Evolutionary conservation across 176 grass and related monocot species (phyloP).

Genomic region (Secale cereale): DNA sequence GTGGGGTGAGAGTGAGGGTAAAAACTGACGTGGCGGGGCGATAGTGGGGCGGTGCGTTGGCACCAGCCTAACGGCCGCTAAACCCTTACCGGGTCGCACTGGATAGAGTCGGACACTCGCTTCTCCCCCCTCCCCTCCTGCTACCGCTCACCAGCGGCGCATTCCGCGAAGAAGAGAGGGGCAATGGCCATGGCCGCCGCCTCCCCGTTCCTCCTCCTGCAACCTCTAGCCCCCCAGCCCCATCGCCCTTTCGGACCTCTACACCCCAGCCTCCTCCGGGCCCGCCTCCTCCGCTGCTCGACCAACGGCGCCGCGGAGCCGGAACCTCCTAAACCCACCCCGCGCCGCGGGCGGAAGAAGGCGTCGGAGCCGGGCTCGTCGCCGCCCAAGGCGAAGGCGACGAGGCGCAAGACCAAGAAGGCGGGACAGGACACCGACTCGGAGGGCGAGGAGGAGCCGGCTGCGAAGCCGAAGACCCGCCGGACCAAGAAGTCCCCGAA

Average conservation of each 20-base stretch:
- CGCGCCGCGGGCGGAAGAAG: conserved; percentile 39
- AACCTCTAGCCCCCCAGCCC: conserved; percentile 10
- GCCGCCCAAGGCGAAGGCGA: conserved; percentile 15
- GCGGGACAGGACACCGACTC: background rate
- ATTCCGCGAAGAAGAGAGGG: conserved; percentile 11
- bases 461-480: conserved; percentile 24
- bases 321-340: conserved; percentile 32
- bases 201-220: conserved; percentile 29
- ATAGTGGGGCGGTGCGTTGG: no score
- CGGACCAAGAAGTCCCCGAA: conserved; percentile 33
- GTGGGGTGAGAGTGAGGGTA: no score
- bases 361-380: conserved; percentile 13
- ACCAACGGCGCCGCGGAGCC: conserved; percentile 33
- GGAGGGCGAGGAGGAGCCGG: conserved; percentile 13
- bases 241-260: background rate
- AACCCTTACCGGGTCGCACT: conserved; percentile 38
- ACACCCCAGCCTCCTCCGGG: background rate
- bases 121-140: background rate
- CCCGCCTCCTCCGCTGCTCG: conserved; percentile 25
- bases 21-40: no score
- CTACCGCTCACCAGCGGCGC: background rate
- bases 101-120: conserved; percentile 31
- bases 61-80: conserved; percentile 36
- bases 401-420: conserved; percentile 32
- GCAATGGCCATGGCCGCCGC: conserved; percentile 43